A percentile compares a stretch with the other conserved stretches of the same genome.
phyloP scores from a whole-genome alignment of 768 basidiomycete genomes.

The Lactarius evosmus region DNA sequence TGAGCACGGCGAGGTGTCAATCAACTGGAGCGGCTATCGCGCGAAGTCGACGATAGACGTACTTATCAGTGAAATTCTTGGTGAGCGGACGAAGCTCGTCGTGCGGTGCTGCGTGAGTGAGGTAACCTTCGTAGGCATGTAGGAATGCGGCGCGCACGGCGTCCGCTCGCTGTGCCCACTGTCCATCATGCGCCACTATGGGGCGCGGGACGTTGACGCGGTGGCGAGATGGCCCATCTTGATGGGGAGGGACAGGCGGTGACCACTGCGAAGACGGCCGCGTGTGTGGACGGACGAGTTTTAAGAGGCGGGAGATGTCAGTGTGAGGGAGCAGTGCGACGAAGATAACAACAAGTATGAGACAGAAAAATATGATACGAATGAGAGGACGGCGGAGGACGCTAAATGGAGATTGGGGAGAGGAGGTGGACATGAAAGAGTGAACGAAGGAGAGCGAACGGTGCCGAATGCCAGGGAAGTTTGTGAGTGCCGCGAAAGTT shows the following conservation, averaged over 20 bases:
- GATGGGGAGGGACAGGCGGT: not conserved
- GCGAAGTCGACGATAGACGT: slow-evolving; percentile 27
- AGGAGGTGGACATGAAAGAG: not conserved
- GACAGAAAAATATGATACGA: not conserved
- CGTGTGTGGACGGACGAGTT: not conserved
- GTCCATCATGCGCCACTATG: not conserved
- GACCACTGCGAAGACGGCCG: no score
- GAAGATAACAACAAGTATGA: slow-evolving; percentile 2
- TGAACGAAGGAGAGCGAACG: not conserved
- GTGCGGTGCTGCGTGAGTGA: slow-evolving; percentile 52
- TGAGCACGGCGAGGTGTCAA: slow-evolving; percentile 31
- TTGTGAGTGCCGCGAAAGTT: no score
- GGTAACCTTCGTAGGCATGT: slow-evolving; percentile 67
- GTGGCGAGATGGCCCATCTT: not conserved
- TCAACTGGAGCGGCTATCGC: no score
- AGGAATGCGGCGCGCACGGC: slow-evolving; percentile 59
- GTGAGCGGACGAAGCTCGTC: slow-evolving; percentile 64
- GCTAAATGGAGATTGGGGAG: not conserved
- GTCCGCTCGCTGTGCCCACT: slow-evolving; percentile 52
- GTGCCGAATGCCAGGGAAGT: no score
- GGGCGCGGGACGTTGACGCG: slow-evolving; percentile 12
- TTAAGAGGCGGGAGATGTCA: not conserved
- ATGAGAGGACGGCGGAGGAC: slow-evolving; percentile 1
- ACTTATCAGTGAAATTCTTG: slow-evolving; percentile 52
- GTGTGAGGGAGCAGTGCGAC: slow-evolving; percentile 1